Conservation (phyloP, 257 asterid species). For the Gardenia jasminoides region DNA sequence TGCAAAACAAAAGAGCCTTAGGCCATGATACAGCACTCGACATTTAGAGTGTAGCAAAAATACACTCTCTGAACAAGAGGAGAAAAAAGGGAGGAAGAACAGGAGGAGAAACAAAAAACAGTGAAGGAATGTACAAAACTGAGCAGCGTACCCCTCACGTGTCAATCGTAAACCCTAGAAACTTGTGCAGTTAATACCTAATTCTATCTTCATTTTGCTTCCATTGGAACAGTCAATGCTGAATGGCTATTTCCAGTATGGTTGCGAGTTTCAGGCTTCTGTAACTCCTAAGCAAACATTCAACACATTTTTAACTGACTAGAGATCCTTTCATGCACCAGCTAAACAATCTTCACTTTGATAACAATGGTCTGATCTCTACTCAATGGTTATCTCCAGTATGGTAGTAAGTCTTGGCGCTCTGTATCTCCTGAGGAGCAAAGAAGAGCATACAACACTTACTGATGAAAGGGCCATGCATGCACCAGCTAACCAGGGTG, state of each 20-base stretch:
- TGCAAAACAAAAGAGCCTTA: background rate
- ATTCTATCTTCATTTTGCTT: slow-evolving; percentile 3
- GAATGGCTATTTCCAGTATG: slow-evolving; percentile 65
- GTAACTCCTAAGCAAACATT: slow-evolving; percentile 69
- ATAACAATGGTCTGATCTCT: slow-evolving; percentile 21
- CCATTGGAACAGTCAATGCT: slow-evolving; percentile 30
- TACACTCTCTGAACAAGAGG: background rate
- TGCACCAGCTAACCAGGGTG: slow-evolving; percentile 98
- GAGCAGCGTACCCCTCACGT: background rate
- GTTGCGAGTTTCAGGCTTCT: slow-evolving; percentile 78
- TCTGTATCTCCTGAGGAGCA: slow-evolving; percentile 84
- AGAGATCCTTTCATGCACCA: slow-evolving; percentile 87
- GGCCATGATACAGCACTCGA: background rate
- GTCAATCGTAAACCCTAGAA: background rate
- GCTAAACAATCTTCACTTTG: slow-evolving; percentile 31
- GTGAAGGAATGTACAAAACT: background rate
- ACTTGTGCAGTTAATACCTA: background rate
- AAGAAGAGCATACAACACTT: slow-evolving; percentile 91
- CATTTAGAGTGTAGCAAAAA: background rate
- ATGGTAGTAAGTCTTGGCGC: slow-evolving; percentile 88
- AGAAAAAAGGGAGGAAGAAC: background rate
- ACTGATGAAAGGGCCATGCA: slow-evolving; percentile 99
- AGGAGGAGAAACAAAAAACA: background rate
- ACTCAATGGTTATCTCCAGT: slow-evolving; percentile 81
- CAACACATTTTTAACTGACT: slow-evolving; percentile 67